A percentile compares a stretch with the other conserved stretches of the same genome.
Conservation (phyloP, 2,329 filamentous ascomycete genomes). For the Trichoderma breve region DNA sequence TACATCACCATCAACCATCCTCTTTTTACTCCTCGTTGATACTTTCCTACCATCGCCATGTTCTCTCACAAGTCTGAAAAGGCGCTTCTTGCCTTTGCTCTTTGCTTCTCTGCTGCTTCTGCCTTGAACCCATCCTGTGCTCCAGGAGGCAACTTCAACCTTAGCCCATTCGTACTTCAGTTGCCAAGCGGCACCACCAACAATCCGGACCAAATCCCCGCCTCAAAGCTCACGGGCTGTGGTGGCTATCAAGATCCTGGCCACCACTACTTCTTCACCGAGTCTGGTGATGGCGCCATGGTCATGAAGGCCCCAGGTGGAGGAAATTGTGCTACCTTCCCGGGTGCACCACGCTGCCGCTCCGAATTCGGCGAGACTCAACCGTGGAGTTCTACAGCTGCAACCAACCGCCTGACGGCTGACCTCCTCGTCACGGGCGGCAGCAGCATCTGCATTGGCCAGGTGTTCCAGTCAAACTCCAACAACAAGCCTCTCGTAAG, state of each 20-base stretch:
- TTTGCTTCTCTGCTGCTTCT: background rate
- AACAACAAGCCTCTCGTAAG: conserved; percentile 5
- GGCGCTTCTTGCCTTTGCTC: background rate
- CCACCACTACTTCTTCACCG: conserved; percentile 37
- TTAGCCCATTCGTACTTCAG: background rate
- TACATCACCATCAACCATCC: no score
- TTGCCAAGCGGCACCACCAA: background rate
- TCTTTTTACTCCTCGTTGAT: no score
- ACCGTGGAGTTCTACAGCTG: conserved; percentile 35
- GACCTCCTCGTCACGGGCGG: conserved; percentile 27
- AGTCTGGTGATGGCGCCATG: conserved; percentile 32
- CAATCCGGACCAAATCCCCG: background rate
- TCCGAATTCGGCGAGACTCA: conserved; percentile 40
- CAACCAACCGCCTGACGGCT: background rate
- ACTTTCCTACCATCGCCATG: no score
- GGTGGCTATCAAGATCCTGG: conserved; percentile 32
- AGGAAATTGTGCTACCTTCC: conserved; percentile 38
- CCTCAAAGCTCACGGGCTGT: conserved; percentile 33
- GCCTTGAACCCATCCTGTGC: background rate
- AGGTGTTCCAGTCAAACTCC: conserved; percentile 5
- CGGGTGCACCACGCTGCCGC: conserved; percentile 41
- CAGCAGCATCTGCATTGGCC: conserved; percentile 1
- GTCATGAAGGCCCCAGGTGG: conserved; percentile 42
- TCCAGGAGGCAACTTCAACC: background rate
- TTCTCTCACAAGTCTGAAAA: no score